phyloP scores from a whole-genome alignment of 1,284 basidiomycete genomes.

The Ceratobasidium papillatum region DNA sequence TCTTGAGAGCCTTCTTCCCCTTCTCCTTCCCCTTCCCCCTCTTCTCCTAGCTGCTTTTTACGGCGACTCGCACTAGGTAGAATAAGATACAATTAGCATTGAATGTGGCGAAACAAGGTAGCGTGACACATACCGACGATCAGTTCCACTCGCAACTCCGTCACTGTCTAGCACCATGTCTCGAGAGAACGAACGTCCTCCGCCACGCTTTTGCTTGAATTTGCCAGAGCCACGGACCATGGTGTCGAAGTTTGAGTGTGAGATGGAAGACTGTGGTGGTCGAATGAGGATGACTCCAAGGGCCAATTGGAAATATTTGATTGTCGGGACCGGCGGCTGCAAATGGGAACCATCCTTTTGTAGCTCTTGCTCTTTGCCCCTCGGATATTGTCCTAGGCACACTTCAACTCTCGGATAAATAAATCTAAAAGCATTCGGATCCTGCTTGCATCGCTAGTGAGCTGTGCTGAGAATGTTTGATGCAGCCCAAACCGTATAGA shows the following conservation, averaged over 20 bases:
- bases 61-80: constrained; percentile 29
- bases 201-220: constrained; percentile 87
- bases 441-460: too few relatives aligned
- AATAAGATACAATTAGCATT: background rate
- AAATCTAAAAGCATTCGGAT: too few relatives aligned
- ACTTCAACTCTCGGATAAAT: too few relatives aligned
- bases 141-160: constrained; percentile 64
- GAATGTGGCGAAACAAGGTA: background rate
- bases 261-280: background rate
- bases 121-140: constrained; percentile 17
- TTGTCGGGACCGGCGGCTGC: background rate
- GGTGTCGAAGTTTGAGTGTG: background rate
- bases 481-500: background rate
- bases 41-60: constrained; percentile 45
- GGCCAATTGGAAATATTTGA: constrained; percentile 14
- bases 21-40: constrained; percentile 52
- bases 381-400: too few relatives aligned
- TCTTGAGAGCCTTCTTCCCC: constrained; percentile 54
- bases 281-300: background rate
- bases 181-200: constrained; percentile 71
- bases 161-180: constrained; percentile 68
- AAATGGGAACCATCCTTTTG: background rate
- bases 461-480: too few relatives aligned
- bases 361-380: too few relatives aligned
- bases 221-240: constrained; percentile 55